These are phyloP conservation scores for Sporobolomyces roseus DNA, from an alignment of 768 basidiomycete species.

Conservation along the genomic window DNA sequence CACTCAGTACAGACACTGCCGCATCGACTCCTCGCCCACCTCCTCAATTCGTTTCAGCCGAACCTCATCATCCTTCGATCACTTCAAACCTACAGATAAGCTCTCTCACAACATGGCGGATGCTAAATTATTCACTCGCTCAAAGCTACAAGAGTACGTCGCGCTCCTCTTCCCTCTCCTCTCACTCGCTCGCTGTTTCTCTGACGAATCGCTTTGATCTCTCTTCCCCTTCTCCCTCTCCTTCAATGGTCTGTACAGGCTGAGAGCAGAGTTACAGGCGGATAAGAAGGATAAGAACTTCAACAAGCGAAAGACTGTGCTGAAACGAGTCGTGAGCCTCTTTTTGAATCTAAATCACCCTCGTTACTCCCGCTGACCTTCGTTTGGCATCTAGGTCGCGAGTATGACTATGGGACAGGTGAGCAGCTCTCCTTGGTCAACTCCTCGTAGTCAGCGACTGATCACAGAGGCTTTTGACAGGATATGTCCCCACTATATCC, in stretches of 20 bases:
- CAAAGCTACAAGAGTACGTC: conserved; percentile 35
- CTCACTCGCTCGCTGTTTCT: background rate
- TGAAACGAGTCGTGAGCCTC: conserved; percentile 80
- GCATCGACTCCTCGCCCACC: too few species aligned
- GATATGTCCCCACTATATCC: conserved; percentile 72
- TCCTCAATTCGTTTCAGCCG: too few species aligned
- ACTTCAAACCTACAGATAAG: background rate
- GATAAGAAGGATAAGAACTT: conserved; percentile 90
- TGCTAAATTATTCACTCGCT: conserved; percentile 37
- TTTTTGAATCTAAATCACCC: background rate
- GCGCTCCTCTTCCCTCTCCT: background rate
- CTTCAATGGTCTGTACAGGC: background rate
- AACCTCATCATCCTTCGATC: background rate
- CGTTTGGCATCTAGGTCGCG: conserved; percentile 51
- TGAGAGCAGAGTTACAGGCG: conserved; percentile 42
- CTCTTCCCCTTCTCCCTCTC: background rate
- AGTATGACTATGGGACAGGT: conserved; percentile 99
- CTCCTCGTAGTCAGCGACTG: background rate
- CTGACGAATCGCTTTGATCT: background rate
- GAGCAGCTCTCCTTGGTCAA: background rate
- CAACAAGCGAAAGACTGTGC: conserved; percentile 80
- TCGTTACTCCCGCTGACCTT: background rate
- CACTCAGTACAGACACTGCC: too few species aligned
- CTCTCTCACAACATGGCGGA: conserved; percentile 26
- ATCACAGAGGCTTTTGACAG: background rate